Evolutionary conservation across 2,329 filamentous ascomycete genomes (phyloP), one percentile per base, ranked within the genome.

Genomic region (Neodidymelliopsis sp.): DNA sequence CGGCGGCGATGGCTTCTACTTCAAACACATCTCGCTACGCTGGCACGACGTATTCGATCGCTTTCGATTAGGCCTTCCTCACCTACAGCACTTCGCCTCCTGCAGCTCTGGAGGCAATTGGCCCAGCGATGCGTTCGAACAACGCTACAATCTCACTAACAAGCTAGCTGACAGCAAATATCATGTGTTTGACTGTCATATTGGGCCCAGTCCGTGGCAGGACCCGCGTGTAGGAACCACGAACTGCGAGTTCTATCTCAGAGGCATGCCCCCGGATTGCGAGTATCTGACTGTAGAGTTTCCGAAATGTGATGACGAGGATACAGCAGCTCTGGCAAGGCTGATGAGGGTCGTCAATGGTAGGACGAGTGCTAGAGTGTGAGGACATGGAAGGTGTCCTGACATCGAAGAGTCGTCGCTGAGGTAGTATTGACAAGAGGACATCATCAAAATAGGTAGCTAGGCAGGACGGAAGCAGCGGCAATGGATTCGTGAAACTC

Each of bases 41-140:
- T 62, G 56, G 56, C 38, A 57, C 22, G 11, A 53, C 2, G 9
- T 54, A 7, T 30, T 57, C 30, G 30, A 43, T 1, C 51, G 51
- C 4, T 51, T 60, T 8, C 33, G 44, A 25, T 35, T 13, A 7
- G 33, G 27, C 2, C 39, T 62, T 5, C 39, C 49, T 10, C 36
- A 31, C 4, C 36, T 62, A 19, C 29, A 13, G 9, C 42, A 44
- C 13, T 60, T 62, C 24, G 43, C 48, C 6, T 29, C 53, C 4
- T 46, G 54, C 5, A 15, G 34, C 1, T 47, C 52, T 1, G 23
- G 51, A 18, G 48, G 49, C 45, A 8, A 33, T 2, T 12, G 24
- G 12, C 24, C 24, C 24, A 27, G 24, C 7, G 12, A 27, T 12
- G 24, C 24, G 12, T 60, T 57, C 40, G 49, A 56, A 30, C 29